These are phyloP conservation scores for Blastocrithidia nonstop DNA, from an alignment of 208 protist genomes.

Conservation along the genomic window DNA sequence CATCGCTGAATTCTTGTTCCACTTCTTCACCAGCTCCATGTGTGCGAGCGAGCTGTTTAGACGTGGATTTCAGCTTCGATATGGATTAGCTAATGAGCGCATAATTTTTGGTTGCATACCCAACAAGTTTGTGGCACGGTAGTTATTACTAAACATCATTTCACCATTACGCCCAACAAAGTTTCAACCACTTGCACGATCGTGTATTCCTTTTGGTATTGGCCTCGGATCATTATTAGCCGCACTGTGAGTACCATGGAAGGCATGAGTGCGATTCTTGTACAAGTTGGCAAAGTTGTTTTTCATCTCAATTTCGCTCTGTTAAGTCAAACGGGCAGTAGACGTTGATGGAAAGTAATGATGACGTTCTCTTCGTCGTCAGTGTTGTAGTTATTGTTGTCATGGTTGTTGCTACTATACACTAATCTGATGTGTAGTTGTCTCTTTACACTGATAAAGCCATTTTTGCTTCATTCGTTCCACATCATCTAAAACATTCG, in stretches of 20 bases:
- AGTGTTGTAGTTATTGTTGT: not conserved
- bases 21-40: constrained; percentile 73
- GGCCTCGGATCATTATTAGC: constrained; percentile 57
- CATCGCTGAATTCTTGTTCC: constrained; percentile 66
- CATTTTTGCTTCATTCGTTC: not conserved
- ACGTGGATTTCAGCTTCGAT: constrained; percentile 56
- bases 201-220: constrained; percentile 63
- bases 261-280: constrained; percentile 10
- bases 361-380: constrained; percentile 10
- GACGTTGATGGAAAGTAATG: constrained; percentile 10
- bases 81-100: constrained; percentile 53
- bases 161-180: constrained; percentile 69
- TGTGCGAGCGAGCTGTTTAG: constrained; percentile 72
- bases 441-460: too few species aligned
- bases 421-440: not conserved
- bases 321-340: constrained; percentile 25
- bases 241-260: constrained; percentile 10
- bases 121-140: constrained; percentile 36
- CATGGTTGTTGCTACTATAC: constrained; percentile 1
- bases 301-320: constrained; percentile 29
- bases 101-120: constrained; percentile 77
- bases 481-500: too few species aligned
- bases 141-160: constrained; percentile 70
- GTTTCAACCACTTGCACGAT: constrained; percentile 70
- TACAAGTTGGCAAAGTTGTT: constrained; percentile 12